Base-by-base conservation (phyloP, 1,284 basidiomycete species). In the Ustilago sp. region DNA sequence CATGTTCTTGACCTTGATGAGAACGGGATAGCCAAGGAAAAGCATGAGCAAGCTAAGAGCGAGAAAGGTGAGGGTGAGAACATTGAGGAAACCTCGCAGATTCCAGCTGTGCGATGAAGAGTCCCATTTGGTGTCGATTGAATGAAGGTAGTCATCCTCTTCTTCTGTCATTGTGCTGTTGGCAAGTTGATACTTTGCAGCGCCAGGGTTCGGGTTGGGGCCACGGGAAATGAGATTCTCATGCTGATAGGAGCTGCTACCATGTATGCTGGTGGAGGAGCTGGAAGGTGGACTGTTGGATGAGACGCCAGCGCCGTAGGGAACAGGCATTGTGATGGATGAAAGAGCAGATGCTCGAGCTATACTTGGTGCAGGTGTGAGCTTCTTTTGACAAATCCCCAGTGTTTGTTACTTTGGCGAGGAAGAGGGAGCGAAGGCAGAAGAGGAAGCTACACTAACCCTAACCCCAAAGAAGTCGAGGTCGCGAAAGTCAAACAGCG, bases 1-100 rank as follows among this genome's bases (percentile, higher is more conserved):
- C 59, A 76, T 58, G 41, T 79, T 48, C 7, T 64, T 60, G 36
- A 82, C 52, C 35, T 85, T 74, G 55, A 82, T 79, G 9, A 82
- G 60, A 34, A 85, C 76, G 6, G 84, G 84, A 51, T 85, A 85
- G 17, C 84, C 84, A 17, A 79, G 78, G 67, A 85, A 85, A 39
- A 85, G 73, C 76, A 80, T 81, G 38, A 85, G 36, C 34, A 85
- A 61, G 36, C 58, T 78, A 19, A 70, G 52, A 0, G 73, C 79
- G 45, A 86, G 79, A 9, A 83, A 31, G 17, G 64, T 48, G 34
- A 85, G 74, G 0, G 81, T 84, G n/a, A 72, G 45, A 17, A 82
- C 54, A 59, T 85, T 85, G 64, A 83, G 66, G 19, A 75, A 63
- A 1, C 82, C 84, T 17, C 81, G 73, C 71, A 76, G 48, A 23